These are phyloP conservation scores for Sungouiozyma intestinalis DNA, from an alignment of 805 yeast species.

Conservation along the genomic window DNA sequence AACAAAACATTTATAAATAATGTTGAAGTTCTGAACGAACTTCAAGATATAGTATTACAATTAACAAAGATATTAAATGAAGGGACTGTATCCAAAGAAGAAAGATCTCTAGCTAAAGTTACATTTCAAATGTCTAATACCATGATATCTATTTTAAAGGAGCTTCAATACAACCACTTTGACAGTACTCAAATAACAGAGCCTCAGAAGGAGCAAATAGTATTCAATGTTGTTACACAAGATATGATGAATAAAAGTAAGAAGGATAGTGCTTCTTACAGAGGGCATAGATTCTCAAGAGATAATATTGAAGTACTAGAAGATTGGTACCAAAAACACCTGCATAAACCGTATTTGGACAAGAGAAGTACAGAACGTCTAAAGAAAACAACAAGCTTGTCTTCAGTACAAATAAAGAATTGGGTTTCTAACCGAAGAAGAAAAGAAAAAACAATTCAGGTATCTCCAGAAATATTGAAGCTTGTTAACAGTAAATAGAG, in stretches of 20 bases:
- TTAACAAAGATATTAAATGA: constrained; percentile 2
- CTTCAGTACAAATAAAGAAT: constrained; percentile 17
- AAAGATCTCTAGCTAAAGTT: constrained; percentile 3
- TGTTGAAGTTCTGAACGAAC: constrained; percentile 2
- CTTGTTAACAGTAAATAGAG: constrained; percentile 5
- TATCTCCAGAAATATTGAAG: constrained; percentile 8
- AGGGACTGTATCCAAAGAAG: constrained; percentile 4
- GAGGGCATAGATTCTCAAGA: constrained; percentile 16
- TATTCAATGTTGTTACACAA: constrained; percentile 12
- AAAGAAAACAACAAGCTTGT: constrained; percentile 9
- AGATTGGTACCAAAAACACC: constrained; percentile 12
- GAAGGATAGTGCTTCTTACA: constrained; percentile 6
- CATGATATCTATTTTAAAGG: constrained; percentile 5
- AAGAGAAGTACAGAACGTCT: constrained; percentile 6
- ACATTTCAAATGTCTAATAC: constrained; percentile 9
- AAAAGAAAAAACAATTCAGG: constrained; percentile 11
- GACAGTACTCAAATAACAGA: background rate
- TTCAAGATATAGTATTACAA: constrained; percentile 4
- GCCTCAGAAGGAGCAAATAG: background rate
- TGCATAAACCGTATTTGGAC: constrained; percentile 13
- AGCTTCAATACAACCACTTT: background rate
- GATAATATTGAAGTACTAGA: constrained; percentile 9
- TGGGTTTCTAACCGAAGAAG: constrained; percentile 23
- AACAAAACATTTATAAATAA: too few relatives aligned
- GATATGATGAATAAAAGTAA: constrained; percentile 7